Evolutionary conservation across 2,329 filamentous ascomycete species (phyloP), one percentile per base, ranked within the genome.

Genomic region (Monosporascus sp.): DNA sequence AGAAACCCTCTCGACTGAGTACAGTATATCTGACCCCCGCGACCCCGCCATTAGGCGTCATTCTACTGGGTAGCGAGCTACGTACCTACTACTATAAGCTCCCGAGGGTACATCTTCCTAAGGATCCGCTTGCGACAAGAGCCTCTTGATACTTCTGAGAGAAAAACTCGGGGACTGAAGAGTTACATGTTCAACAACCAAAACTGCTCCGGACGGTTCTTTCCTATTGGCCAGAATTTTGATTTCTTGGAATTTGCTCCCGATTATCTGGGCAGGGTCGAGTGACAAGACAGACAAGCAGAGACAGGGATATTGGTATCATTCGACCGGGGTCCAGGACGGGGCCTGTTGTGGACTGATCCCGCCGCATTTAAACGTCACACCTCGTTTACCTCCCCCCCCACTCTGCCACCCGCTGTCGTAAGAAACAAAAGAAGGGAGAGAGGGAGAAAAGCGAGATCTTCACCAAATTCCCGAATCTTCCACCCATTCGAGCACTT

Each of bases 11-110:
- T 37, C n/a, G 15, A 45, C 17, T 25, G n/a, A n/a, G n/a, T n/a
- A n/a, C 35, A 37, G 18, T 31, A 37, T 25, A 38, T 24, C 31
- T 27, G 18, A 54, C 55, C 57, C 57, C 55, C 57, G 57, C 57
- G 55, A 59, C 55, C 52, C 55, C 57, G 51, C 55, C 52, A 57
- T 59, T 59, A 53, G 55, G 55, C 57, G 57, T 59, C 55, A 59
- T 58, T 35, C 3, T 22, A 22, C 22, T 22, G 3, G 9, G 8
- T 11, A 27, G 8, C 27, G 8, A 11, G 27, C 27, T 27, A 27
- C 9, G 27, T 27, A 27, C 27, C 27, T 11, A 3, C 27, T 11
- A 27, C 27, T 9, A 11, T 11, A 27, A 27, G 27, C 27, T 2
- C 27, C 27, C 3, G 8, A 27, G 27, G 27, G 27, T 27, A 27